Percentiles rank a stretch among this genome's conserved stretches.
Evolutionary conservation across 2,329 filamentous ascomycete genomes (phyloP).

Genomic region (Trichoderma cornu-damae): DNA sequence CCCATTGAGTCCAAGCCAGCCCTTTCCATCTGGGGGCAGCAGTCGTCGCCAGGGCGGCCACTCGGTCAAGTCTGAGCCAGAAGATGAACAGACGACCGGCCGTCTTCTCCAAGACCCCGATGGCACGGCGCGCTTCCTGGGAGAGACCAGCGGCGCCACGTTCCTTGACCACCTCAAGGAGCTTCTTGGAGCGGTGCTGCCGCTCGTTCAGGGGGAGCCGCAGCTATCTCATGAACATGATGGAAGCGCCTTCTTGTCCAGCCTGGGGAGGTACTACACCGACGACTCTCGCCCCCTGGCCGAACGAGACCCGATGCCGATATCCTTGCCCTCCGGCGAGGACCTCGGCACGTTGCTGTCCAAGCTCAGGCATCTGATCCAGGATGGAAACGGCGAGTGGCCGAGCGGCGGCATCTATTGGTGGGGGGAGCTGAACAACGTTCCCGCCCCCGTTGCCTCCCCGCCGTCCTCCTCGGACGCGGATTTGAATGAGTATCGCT

Average conservation of each 20-base stretch:
- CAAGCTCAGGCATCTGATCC: conserved; percentile 41
- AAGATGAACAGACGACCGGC: conserved; percentile 25
- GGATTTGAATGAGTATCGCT: conserved; percentile 30
- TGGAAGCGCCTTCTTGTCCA: conserved; percentile 34
- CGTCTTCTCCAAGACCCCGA: conserved; percentile 41
- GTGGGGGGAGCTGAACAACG: conserved; percentile 40
- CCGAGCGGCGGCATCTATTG: conserved; percentile 45
- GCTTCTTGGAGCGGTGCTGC: conserved; percentile 40
- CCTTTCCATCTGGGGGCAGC: background rate
- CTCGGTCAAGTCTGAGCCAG: conserved; percentile 20
- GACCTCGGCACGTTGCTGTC: conserved; percentile 38
- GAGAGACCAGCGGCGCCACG: conserved; percentile 46
- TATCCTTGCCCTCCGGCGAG: conserved; percentile 34
- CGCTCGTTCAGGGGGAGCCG: conserved; percentile 28
- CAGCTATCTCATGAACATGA: conserved; percentile 12
- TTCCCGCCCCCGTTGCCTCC: conserved; percentile 27
- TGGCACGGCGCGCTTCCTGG: conserved; percentile 43
- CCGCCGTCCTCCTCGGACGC: conserved; percentile 22
- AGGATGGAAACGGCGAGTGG: conserved; percentile 40
- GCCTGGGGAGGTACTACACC: conserved; percentile 43
- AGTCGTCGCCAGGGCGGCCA: conserved; percentile 3
- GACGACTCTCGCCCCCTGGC: conserved; percentile 41
- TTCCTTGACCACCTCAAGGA: conserved; percentile 47
- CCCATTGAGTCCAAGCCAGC: conserved; percentile 15
- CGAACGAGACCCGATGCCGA: conserved; percentile 36